Evolutionary conservation across 177 flowering plant species (phyloP).

Genomic region (Telopea speciosissima): DNA sequence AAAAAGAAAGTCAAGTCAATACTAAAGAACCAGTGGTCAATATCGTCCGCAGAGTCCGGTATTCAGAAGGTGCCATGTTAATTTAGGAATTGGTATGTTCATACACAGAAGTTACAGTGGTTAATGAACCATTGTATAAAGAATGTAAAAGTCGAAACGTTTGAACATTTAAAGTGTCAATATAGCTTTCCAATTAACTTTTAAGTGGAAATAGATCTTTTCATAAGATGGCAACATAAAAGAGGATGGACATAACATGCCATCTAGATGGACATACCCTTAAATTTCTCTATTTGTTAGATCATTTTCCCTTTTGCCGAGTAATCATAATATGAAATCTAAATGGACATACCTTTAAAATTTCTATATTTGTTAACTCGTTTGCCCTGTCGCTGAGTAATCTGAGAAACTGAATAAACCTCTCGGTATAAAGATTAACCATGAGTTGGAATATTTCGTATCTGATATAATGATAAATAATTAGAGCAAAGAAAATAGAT

Average conservation of each 20-base stretch:
- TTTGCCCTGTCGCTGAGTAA: conserved; percentile 89
- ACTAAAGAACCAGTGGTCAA: too few species aligned
- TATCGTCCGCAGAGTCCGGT: too few species aligned
- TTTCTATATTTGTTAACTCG: conserved; percentile 81
- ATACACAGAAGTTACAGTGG: too few species aligned
- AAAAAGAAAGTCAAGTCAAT: too few species aligned
- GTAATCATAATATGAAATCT: conserved; percentile 32
- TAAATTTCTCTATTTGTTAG: conserved; percentile 78
- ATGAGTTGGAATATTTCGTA: conserved; percentile 97
- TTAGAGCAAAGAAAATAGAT: not conserved
- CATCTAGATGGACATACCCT: conserved; percentile 39
- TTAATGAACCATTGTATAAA: too few species aligned
- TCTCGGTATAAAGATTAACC: conserved; percentile 97
- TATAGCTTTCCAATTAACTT: too few species aligned
- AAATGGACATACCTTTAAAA: conserved; percentile 60
- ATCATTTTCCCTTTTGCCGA: conserved; percentile 85
- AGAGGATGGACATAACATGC: not conserved
- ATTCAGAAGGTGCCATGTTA: too few species aligned
- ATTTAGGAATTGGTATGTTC: too few species aligned
- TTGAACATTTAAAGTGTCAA: too few species aligned
- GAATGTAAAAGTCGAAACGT: too few species aligned
- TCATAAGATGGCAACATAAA: not conserved
- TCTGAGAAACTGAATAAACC: conserved; percentile 97
- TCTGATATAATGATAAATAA: conserved; percentile 38
- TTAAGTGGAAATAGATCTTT: too few species aligned